Evolutionary conservation across 2,329 filamentous ascomycete genomes (phyloP), one percentile per base, ranked within the genome.

Genomic region (Trichoderma afroharzianum): DNA sequence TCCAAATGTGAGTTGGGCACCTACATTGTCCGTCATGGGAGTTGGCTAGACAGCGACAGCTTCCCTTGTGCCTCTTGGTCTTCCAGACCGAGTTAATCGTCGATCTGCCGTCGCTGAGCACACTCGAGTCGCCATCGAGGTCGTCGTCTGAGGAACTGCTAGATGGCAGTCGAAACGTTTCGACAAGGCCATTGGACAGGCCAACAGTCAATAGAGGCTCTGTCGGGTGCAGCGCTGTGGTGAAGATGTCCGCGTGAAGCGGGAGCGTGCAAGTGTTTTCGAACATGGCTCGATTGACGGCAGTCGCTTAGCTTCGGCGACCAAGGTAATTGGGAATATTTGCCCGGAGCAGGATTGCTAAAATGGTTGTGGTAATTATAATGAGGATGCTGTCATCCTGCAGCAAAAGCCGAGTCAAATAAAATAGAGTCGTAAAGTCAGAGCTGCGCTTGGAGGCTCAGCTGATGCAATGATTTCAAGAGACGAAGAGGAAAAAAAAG

Each of bases 191-290:
- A 69, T 88, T 92, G 18, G 92, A 90, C 30, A 98, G 87, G 18
- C 96, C 96, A 62, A 97, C 93, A 0, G 94, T 93, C 73, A 99
- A 86, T 64, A 99, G 84, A 15, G 95, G 93, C 79, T 95, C 90
- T 1, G 87, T 88, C 1, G 96, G 95, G 80, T 99, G 96, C 24
- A 97, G 85, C 14, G 92, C 92, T 81, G 97, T 94, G 1, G 93
- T 83, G 83, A 99, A 98, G 77, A 99, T 86, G 78, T 98, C 96
- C 71, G 93, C 88, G 71, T 89, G 88, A 61, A 98, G 89, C 74
- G 95, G 94, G 59, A 98, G 89, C 30, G 93, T 94, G 86, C 95
- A 98, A 75, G 97, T 88, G 75, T 94, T 97, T 81, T 98, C 94
- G 79, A 97, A 93, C 93, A 97, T 97, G 77, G 61, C 30, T 67